These are phyloP conservation scores for Suillus hirtellus DNA, from an alignment of 768 basidiomycete genomes.

Conservation along the genomic window DNA sequence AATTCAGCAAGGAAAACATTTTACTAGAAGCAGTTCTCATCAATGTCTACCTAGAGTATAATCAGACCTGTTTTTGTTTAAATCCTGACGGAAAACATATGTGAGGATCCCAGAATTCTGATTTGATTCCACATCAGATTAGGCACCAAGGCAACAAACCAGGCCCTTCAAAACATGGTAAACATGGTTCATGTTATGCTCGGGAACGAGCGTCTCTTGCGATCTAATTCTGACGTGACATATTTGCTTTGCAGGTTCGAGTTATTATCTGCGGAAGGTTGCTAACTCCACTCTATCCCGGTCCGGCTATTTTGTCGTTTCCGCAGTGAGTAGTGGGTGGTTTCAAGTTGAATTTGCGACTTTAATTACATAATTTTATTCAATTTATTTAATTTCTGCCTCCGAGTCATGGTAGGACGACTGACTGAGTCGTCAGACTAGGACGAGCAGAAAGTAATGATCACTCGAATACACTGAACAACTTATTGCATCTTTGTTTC, in stretches of 20 bases:
- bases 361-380: no score
- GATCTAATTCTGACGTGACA: neutral
- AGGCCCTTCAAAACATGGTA: slow-evolving; percentile 13
- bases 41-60: neutral
- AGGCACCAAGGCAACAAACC: neutral
- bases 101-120: neutral
- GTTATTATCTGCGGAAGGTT: neutral
- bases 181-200: slow-evolving; percentile 21
- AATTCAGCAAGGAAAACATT: no score
- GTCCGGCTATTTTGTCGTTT: neutral
- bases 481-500: neutral
- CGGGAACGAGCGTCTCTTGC: neutral
- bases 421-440: no score
- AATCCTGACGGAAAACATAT: neutral
- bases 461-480: slow-evolving; percentile 52
- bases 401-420: no score
- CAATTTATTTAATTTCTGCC: no score
- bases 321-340: no score
- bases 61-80: neutral
- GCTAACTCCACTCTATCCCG: neutral
- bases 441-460: slow-evolving; percentile 38
- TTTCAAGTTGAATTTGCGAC: no score
- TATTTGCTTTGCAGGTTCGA: neutral
- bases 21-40: no score
- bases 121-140: neutral